Evolutionary conservation across 257 asterid genomes (phyloP).

Genomic region (Solanum phureja): DNA sequence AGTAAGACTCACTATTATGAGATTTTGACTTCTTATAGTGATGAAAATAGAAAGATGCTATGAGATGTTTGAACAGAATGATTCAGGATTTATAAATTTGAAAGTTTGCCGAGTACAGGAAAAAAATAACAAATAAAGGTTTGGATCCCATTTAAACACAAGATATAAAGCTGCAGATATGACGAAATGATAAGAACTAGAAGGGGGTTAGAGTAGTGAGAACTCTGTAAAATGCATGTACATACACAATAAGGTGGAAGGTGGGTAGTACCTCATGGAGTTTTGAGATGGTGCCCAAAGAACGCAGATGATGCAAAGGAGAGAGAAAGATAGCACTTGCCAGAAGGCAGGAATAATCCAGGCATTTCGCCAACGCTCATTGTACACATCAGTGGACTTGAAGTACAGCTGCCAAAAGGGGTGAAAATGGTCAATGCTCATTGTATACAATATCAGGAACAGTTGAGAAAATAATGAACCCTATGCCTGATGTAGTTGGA

Average conservation of each 20-base stretch:
- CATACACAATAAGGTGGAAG: not conserved
- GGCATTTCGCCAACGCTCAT: constrained; percentile 92
- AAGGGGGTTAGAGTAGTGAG: not conserved
- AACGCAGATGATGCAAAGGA: constrained; percentile 80
- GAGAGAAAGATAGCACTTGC: constrained; percentile 87
- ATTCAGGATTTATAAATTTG: not conserved
- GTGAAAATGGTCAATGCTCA: not conserved
- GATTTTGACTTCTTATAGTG: not conserved
- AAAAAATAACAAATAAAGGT: not conserved
- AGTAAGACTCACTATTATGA: not conserved
- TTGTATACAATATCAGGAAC: not conserved
- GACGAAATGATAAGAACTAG: not conserved
- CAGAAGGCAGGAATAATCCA: constrained; percentile 98
- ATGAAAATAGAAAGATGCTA: not conserved
- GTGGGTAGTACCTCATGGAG: constrained; percentile 56
- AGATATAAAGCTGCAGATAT: not conserved
- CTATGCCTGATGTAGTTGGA: not conserved
- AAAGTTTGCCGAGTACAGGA: not conserved
- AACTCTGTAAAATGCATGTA: not conserved
- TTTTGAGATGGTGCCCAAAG: constrained; percentile 98
- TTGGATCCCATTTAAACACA: not conserved
- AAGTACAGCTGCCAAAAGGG: constrained; percentile 70
- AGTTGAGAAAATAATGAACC: not conserved
- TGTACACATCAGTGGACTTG: constrained; percentile 79
- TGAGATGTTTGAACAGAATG: not conserved